Base-by-base conservation (phyloP, 2,329 filamentous ascomycete species). In the Aspergillus sp. region DNA sequence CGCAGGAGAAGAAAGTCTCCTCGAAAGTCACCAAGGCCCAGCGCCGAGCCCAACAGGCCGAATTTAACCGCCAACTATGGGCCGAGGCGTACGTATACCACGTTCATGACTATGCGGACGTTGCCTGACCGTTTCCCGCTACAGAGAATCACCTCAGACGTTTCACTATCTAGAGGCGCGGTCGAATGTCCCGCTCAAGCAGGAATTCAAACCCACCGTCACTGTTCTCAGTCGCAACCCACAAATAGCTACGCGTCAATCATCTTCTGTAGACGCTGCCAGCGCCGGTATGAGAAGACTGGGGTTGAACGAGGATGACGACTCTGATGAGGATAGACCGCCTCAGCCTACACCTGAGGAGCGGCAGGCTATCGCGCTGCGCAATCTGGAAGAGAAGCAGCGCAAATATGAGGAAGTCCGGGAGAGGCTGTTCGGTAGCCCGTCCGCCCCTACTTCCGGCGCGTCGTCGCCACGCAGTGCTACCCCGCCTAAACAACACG, bases 361-460 rank as follows among this genome's bases (percentile, higher is more conserved):
- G 79, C 85, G 92, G 36, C 87, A 90, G 63, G 85, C 87, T 23
- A 90, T 90, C 71, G 91, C 93, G 56, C 87, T 92, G 73, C 84
- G 85, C 52, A 91, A 96, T 68, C 85, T 88, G 9, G 92, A 96
- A 72, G 92, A 96, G 79, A 97, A 95, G 80, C 91, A 96, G 79
- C 88, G 88, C 59, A 90, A 90, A 62, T 97, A 97, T 74, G 91
- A 96, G 63, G 92, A 97, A 79, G 91, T 89, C 5, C 85, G 94
- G 30, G 91, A 94, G 69, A 90, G 92, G 73, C 89, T 97, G 58
- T 94, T 97, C 75, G 92, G 92, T 19, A 87, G 85, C 21, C 70
- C 72, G 5, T 70, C 71, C 5, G 73, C 70, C 7, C 73, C 71
- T 17, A 74, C 68, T 4, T 80, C 88, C 0, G 85, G 87, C 1